phyloP scores from a whole-genome alignment of 306 rosid species.

The Trifolium pratense region DNA sequence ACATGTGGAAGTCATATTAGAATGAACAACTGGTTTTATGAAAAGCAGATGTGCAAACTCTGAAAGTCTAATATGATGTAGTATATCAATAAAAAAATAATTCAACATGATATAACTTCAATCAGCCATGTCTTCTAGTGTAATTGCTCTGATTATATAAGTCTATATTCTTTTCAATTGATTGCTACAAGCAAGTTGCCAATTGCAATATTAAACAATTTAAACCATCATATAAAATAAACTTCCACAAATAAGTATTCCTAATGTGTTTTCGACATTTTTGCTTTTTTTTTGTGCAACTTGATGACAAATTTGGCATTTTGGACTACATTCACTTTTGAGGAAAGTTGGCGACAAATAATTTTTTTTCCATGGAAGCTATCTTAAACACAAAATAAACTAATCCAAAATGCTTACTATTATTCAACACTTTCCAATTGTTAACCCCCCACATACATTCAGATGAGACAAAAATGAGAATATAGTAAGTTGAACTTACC shows the following conservation, averaged over 20 bases:
- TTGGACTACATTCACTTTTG: background rate
- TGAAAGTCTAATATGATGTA: conserved; percentile 20
- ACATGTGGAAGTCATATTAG: background rate
- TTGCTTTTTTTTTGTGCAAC: background rate
- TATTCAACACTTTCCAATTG: conserved; percentile 4
- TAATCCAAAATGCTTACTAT: background rate
- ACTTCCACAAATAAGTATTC: conserved; percentile 2
- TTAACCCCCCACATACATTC: background rate
- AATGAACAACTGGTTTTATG: conserved; percentile 4
- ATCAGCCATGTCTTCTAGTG: conserved; percentile 5
- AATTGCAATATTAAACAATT: conserved; percentile 10
- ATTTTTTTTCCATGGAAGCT: background rate
- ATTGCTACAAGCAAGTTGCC: background rate
- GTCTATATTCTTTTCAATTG: background rate
- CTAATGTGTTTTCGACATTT: background rate
- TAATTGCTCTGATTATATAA: conserved; percentile 21
- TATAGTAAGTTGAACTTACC: conserved; percentile 50
- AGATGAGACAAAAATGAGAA: conserved; percentile 29
- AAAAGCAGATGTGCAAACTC: conserved; percentile 1
- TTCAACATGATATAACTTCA: conserved; percentile 14
- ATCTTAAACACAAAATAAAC: background rate
- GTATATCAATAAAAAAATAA: background rate
- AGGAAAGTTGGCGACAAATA: too few species aligned
- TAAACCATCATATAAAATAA: conserved; percentile 6
- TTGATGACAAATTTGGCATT: background rate